Conservation (phyloP, 75 land plant genomes). For the Pseudotsuga menziesii region DNA sequence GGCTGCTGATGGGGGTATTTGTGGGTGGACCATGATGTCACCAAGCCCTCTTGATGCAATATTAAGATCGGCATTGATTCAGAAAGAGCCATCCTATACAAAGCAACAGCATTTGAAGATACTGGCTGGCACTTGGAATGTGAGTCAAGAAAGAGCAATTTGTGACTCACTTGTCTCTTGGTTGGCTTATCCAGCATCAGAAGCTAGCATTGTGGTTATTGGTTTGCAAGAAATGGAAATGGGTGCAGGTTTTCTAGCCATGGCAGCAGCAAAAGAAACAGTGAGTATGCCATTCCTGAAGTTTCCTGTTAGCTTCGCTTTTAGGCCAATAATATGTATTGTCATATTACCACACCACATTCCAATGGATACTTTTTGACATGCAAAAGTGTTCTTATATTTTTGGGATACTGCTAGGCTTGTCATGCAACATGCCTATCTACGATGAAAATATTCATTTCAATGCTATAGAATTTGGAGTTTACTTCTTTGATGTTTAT, state of each 20-base stretch:
- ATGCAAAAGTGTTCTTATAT: background rate
- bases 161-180: slow-evolving; percentile 72
- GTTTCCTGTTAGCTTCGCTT: background rate
- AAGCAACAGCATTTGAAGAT: slow-evolving; percentile 59
- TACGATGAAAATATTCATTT: too few relatives aligned
- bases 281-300: slow-evolving; percentile 37
- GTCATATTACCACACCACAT: background rate
- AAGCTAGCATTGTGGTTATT: slow-evolving; percentile 64
- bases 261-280: slow-evolving; percentile 98
- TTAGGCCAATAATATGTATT: slow-evolving; percentile 1
- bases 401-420: background rate
- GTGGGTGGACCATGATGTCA: slow-evolving; percentile 83
- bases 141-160: slow-evolving; percentile 78
- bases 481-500: too few relatives aligned
- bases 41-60: slow-evolving; percentile 67
- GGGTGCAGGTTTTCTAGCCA: slow-evolving; percentile 94
- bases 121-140: slow-evolving; percentile 93
- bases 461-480: too few relatives aligned
- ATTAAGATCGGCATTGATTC: slow-evolving; percentile 46
- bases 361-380: background rate
- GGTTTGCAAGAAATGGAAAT: slow-evolving; percentile 98
- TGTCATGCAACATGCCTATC: background rate
- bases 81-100: slow-evolving; percentile 49
- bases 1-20: slow-evolving; percentile 77
- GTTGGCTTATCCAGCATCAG: slow-evolving; percentile 66